Base-by-base conservation (phyloP, 2,329 filamentous ascomycete species). In the Paecilomyces niveus region DNA sequence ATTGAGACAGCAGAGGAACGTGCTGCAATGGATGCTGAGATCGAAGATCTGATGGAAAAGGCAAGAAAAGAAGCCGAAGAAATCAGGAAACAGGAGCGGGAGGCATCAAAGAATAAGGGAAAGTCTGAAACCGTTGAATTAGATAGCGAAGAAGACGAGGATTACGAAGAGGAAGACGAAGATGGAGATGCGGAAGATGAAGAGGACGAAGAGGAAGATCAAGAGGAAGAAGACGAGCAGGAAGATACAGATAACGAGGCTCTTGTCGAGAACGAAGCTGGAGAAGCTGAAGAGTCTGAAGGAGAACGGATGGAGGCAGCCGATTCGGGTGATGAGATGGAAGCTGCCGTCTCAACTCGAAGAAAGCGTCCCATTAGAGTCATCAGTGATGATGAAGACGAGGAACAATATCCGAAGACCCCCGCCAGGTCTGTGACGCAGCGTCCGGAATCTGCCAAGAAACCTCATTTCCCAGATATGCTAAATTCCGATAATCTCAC, bases 1-100 rank as follows among this genome's bases (percentile, higher is more conserved):
- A 80, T 97, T 18, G 88, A 92, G 71, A 96, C 90, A 0, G 85
- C 87, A 1, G 93, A 97, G 73, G 92, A 99, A 72, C 85, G 90
- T 21, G 89, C 92, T 68, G 84, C 85, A 33, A 89, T 96, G 70
- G 85, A 91, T 72, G 86, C 89, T 58, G 86, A 92, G 59, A 85
- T 96, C 11, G 94, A 97, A 65, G 89, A 97, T 67, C 83, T 97
- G 60, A 84, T 97, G 26, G 88, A 93, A 54, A 92, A 88, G 67
- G 93, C 92, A 21, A 83, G 92, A 58, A 81, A 86, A 61, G 90
- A 97, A 70, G 92, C 88, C 1, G 84, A 89, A 52, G 86, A 89
- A 64, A 86, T 97, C 54, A 88, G 87, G 74, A 85, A 88, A 66
- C 80, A 85, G 54, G 94, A 99, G 75, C 39, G 39, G 15, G 87